Evolutionary conservation across 1,139 yeast species (phyloP).

Genomic region (Suhomyces wounanorum): DNA sequence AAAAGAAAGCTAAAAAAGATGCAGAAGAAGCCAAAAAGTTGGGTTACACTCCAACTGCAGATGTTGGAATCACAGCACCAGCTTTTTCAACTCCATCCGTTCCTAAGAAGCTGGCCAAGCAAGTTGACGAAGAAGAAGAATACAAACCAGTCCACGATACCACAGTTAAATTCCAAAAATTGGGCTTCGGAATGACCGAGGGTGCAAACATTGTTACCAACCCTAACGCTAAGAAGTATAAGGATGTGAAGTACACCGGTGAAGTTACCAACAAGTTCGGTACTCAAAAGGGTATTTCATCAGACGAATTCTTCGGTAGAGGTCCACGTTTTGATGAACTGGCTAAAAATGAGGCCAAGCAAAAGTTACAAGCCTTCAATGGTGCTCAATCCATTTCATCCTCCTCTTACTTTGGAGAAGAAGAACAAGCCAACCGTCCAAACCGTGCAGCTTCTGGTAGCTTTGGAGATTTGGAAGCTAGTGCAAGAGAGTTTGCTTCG

Average conservation of each 20-base stretch:
- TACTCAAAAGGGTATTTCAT: conserved; percentile 88
- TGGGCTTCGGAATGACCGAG: conserved; percentile 83
- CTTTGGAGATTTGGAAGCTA: conserved; percentile 50
- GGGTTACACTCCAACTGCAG: conserved; percentile 64
- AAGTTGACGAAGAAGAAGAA: conserved; percentile 4
- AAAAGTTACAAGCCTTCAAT: conserved; percentile 74
- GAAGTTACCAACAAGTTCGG: conserved; percentile 80
- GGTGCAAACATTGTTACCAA: conserved; percentile 39
- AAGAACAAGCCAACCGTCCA: conserved; percentile 43
- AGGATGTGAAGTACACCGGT: conserved; percentile 64
- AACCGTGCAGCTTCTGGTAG: conserved; percentile 21
- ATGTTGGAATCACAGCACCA: conserved; percentile 1
- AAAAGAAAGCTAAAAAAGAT: conserved; percentile 81
- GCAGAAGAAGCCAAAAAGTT: conserved; percentile 70
- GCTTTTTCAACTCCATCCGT: conserved; percentile 11
- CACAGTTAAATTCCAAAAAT: conserved; percentile 71
- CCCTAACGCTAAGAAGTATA: conserved; percentile 40
- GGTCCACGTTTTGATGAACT: conserved; percentile 76
- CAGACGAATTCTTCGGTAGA: conserved; percentile 92
- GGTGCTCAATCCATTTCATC: conserved; percentile 93
- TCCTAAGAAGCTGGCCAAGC: conserved; percentile 12
- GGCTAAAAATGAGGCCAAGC: conserved; percentile 76
- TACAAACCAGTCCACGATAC: conserved; percentile 48
- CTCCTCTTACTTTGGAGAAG: conserved; percentile 89
- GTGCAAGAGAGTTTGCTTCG: conserved; percentile 69